These are phyloP conservation scores for Petunia hybrid DNA, from an alignment of 305 asterid species.

Conservation along the genomic window DNA sequence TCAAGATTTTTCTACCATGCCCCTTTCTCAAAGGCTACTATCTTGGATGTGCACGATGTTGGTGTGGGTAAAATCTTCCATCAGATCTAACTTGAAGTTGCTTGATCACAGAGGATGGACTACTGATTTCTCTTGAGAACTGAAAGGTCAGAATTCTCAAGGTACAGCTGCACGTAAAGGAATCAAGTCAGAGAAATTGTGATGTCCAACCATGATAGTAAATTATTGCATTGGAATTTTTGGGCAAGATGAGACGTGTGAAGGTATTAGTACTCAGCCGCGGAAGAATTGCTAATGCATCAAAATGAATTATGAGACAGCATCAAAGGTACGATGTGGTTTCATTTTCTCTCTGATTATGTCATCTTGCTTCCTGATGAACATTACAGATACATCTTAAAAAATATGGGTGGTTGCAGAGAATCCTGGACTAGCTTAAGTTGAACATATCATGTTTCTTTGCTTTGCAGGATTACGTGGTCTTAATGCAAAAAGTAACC, in stretches of 20 bases:
- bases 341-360: not conserved
- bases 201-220: not conserved
- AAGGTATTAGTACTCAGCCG: not conserved
- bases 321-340: not conserved
- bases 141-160: not conserved
- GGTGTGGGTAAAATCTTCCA: not conserved
- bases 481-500: conserved; percentile 9
- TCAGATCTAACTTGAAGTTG: conserved; percentile 12
- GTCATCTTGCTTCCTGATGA: conserved; percentile 21
- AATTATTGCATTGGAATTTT: not conserved
- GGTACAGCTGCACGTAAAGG: conserved; percentile 23
- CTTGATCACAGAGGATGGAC: conserved; percentile 1
- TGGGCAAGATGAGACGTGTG: conserved; percentile 18
- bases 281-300: not conserved
- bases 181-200: conserved; percentile 25
- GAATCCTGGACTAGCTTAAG: not conserved
- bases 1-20: not conserved
- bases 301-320: not conserved
- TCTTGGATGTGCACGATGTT: not conserved
- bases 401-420: not conserved
- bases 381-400: not conserved
- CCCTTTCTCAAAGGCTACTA: not conserved
- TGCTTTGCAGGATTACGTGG: not conserved
- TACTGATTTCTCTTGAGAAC: not conserved
- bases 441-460: not conserved